Conservation (phyloP, 345 rosid species). For the Raphanus raphanistrum region DNA sequence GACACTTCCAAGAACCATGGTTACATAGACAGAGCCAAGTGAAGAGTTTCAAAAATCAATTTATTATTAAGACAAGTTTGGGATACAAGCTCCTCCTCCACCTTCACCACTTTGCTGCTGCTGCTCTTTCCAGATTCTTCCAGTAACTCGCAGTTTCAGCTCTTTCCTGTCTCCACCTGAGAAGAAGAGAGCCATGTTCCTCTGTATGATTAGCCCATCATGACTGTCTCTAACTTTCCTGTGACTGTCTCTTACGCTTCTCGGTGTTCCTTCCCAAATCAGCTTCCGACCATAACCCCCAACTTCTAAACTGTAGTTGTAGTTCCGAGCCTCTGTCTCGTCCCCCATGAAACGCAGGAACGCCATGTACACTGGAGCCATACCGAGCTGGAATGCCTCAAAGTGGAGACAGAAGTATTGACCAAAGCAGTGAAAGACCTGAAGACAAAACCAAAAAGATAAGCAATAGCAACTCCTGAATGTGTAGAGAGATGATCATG, state of each 20-base stretch:
- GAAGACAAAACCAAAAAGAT: slow-evolving; percentile 22
- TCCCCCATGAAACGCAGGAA: slow-evolving; percentile 96
- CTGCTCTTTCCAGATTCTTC: slow-evolving; percentile 95
- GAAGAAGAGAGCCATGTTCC: slow-evolving; percentile 94
- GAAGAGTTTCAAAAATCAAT: slow-evolving; percentile 13
- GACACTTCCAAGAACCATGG: slow-evolving; percentile 22
- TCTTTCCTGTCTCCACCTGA: slow-evolving; percentile 96
- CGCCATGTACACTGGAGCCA: slow-evolving; percentile 98
- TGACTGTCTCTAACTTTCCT: slow-evolving; percentile 92
- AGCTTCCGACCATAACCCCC: slow-evolving; percentile 94
- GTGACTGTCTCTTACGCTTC: slow-evolving; percentile 92
- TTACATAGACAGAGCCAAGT: slow-evolving; percentile 15
- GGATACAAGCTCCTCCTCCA: slow-evolving; percentile 84
- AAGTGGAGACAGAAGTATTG: slow-evolving; percentile 97
- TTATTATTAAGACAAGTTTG: slow-evolving; percentile 58
- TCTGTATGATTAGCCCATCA: slow-evolving; percentile 81
- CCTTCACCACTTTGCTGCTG: slow-evolving; percentile 83
- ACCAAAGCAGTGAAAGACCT: slow-evolving; percentile 93
- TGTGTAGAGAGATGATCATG: not conserved
- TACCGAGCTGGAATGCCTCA: slow-evolving; percentile 94
- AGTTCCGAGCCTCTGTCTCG: slow-evolving; percentile 78
- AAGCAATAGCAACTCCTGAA: no score
- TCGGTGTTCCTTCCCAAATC: slow-evolving; percentile 86
- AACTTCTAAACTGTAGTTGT: slow-evolving; percentile 91
- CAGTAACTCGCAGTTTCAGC: slow-evolving; percentile 85